Percentiles rank a stretch among this genome's conserved stretches.
Evolutionary conservation across 2,329 filamentous ascomycete genomes (phyloP).

Genomic region (Ophiostoma triangulosporum): DNA sequence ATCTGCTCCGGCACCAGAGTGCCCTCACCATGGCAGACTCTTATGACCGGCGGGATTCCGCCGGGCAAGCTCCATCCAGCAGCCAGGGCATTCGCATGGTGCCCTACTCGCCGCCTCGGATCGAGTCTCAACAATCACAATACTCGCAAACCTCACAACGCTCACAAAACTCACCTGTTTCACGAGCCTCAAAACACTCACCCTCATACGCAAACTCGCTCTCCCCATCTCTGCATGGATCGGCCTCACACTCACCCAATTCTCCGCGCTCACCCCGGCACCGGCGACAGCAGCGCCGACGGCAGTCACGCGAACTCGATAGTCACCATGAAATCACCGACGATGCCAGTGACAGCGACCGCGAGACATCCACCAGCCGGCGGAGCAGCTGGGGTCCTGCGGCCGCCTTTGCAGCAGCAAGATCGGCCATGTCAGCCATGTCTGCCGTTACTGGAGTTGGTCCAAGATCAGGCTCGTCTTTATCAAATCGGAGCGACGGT

Average conservation of each 20-base stretch:
- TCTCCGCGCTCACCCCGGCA: constrained; percentile 3
- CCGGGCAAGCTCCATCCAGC: constrained; percentile 26
- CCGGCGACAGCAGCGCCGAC: constrained; percentile 2
- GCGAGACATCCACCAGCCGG: neutral
- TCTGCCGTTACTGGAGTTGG: constrained; percentile 5
- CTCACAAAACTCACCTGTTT: neutral
- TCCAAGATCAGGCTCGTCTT: neutral
- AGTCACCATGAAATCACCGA: neutral
- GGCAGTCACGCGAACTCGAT: neutral
- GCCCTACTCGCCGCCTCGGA: constrained; percentile 33
- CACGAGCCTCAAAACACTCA: constrained; percentile 1
- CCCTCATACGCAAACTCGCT: neutral
- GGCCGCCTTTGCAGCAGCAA: constrained; percentile 4
- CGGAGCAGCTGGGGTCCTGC: constrained; percentile 12
- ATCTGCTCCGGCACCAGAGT: neutral
- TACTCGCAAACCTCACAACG: neutral
- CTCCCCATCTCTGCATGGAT: neutral
- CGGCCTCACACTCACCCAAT: neutral
- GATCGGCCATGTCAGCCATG: constrained; percentile 3
- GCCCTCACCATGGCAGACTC: constrained; percentile 4
- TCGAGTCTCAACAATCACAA: constrained; percentile 15
- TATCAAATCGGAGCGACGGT: neutral
- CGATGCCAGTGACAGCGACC: constrained; percentile 7
- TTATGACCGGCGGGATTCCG: constrained; percentile 13
- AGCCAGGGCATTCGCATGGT: constrained; percentile 31